Conservation (phyloP, 495 filamentous ascomycete genomes). For the Daldinia vernicosa region DNA sequence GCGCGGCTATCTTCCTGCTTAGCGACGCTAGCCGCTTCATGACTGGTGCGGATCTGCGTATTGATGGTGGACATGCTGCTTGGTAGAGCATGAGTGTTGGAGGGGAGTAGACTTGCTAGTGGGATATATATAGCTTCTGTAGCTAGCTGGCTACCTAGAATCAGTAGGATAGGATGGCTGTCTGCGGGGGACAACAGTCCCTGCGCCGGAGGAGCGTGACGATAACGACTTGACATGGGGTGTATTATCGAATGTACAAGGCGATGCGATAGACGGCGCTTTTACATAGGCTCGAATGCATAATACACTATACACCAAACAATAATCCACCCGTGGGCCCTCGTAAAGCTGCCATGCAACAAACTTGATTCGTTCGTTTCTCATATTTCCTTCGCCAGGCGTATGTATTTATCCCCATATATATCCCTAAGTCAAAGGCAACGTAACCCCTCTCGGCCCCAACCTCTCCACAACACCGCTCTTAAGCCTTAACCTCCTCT, state of each 20-base stretch:
- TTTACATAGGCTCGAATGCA: conserved; percentile 35
- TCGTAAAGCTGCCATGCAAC: not conserved
- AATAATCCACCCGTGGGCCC: not conserved
- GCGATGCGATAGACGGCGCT: conserved; percentile 28
- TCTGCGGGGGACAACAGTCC: not conserved
- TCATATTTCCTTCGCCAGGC: not conserved
- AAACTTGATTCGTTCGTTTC: not conserved
- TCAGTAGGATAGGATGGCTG: conserved; percentile 3
- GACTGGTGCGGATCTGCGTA: conserved; percentile 80
- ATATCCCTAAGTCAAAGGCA: conserved; percentile 15
- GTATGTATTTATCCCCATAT: not conserved
- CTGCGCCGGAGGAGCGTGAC: conserved; percentile 2
- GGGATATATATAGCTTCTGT: not conserved
- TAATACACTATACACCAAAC: conserved; percentile 20
- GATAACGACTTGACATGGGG: conserved; percentile 14
- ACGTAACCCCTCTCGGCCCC: conserved; percentile 46
- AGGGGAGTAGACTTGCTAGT: not conserved
- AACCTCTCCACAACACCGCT: conserved; percentile 52
- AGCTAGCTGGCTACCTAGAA: conserved; percentile 2
- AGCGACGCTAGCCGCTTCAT: conserved; percentile 89
- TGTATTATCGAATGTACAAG: conserved; percentile 20
- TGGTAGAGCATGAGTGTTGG: conserved; percentile 62
- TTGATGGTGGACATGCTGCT: conserved; percentile 82
- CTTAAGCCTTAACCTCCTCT: conserved; percentile 49
- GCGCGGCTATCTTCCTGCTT: conserved; percentile 83